Evolutionary conservation across 1,139 yeast genomes (phyloP).

Genomic region (Kodamaea arcana): DNA sequence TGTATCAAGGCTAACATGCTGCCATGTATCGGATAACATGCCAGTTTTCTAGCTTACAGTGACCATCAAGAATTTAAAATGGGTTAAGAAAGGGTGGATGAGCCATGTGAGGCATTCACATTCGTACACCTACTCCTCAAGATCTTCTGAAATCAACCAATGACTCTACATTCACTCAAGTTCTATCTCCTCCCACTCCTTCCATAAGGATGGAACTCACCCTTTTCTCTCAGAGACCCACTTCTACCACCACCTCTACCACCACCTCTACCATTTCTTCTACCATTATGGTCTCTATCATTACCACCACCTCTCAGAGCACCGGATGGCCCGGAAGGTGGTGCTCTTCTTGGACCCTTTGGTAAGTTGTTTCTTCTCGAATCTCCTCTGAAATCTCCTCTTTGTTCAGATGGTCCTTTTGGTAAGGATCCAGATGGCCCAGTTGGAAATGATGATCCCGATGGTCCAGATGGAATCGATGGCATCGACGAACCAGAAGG

Average conservation of each 20-base stretch:
- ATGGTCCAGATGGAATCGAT: constrained; percentile 1
- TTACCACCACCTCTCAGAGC: constrained; percentile 23
- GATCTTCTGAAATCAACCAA: too few species aligned
- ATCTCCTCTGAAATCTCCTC: constrained; percentile 1
- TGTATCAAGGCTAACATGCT: too few species aligned
- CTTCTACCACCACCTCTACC: constrained; percentile 8
- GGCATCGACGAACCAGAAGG: background rate
- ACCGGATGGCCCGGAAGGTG: constrained; percentile 37
- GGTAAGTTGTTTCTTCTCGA: constrained; percentile 34
- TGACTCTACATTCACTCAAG: too few species aligned
- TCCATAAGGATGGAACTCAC: constrained; percentile 31
- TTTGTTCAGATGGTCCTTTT: constrained; percentile 18
- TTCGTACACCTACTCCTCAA: too few species aligned
- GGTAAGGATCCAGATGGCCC: constrained; percentile 12
- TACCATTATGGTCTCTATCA: constrained; percentile 13
- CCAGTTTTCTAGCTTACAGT: too few species aligned
- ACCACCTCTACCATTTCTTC: constrained; percentile 17
- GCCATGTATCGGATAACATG: too few species aligned
- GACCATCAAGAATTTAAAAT: too few species aligned
- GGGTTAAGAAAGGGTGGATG: too few species aligned
- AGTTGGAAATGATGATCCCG: constrained; percentile 2
- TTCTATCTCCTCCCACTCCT: too few species aligned
- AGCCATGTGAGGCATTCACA: too few species aligned
- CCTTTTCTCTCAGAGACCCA: constrained; percentile 10
- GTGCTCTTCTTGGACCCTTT: constrained; percentile 42